These are phyloP conservation scores for Aureobasidium melanogenum DNA, from an alignment of 2,329 filamentous ascomycete species.

Conservation along the genomic window DNA sequence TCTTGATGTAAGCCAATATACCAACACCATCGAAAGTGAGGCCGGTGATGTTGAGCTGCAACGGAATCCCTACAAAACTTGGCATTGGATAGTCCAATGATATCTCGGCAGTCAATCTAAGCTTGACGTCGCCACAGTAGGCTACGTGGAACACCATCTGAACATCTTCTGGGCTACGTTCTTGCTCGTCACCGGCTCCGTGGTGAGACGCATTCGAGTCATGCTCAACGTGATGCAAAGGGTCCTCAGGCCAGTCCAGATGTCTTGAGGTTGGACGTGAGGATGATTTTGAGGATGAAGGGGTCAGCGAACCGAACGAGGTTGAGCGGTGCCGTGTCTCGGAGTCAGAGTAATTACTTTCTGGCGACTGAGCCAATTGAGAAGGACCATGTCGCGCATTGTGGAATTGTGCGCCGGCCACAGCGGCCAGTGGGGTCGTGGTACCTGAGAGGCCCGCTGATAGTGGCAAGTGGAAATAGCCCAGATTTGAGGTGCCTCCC, in stretches of 20 bases:
- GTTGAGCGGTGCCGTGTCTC: constrained; percentile 23
- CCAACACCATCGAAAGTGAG: constrained; percentile 92
- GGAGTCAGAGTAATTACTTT: constrained; percentile 25
- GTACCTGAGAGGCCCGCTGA: constrained; percentile 63
- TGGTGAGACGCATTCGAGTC: neutral
- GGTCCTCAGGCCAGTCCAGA: constrained; percentile 18
- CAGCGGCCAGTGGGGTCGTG: constrained; percentile 69
- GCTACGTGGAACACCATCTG: constrained; percentile 87
- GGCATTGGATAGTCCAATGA: constrained; percentile 97
- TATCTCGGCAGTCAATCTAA: constrained; percentile 90
- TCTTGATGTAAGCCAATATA: constrained; percentile 82
- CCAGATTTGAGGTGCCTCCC: constrained; percentile 66
- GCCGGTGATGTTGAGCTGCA: constrained; percentile 91
- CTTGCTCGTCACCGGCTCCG: constrained; percentile 29
- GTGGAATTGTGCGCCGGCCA: constrained; percentile 60
- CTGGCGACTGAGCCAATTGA: constrained; percentile 9
- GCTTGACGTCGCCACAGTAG: constrained; percentile 77
- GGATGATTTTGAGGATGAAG: constrained; percentile 33
- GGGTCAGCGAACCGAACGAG: constrained; percentile 39
- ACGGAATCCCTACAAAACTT: constrained; percentile 89
- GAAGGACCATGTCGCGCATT: constrained; percentile 25
- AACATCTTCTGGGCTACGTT: constrained; percentile 74
- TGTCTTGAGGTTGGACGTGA: constrained; percentile 37
- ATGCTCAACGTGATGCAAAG: constrained; percentile 11
- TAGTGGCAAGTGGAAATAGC: constrained; percentile 75